A percentile compares a stretch with the other conserved stretches of the same genome.
Conservation (phyloP, 345 rosid genomes). For the Citropsis articulata region DNA sequence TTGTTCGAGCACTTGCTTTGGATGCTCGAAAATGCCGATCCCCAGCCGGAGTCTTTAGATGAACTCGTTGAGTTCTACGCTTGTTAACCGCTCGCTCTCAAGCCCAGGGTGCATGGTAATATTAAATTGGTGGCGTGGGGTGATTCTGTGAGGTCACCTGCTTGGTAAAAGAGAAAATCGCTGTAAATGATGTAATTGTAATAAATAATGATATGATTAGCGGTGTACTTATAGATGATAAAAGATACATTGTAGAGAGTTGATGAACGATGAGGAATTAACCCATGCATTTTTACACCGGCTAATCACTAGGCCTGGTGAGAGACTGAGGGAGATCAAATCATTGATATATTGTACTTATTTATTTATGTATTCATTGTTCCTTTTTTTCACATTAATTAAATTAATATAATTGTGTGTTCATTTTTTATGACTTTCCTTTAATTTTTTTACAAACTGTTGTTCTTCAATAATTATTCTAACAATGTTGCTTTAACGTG, state of each 20-base stretch:
- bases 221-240: not conserved
- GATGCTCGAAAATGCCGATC: constrained; percentile 85
- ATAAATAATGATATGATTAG: constrained; percentile 12
- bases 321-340: no score
- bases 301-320: constrained; percentile 25
- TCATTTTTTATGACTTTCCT: not conserved
- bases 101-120: not conserved
- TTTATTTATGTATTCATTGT: not conserved
- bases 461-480: no score
- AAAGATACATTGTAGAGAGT: not conserved
- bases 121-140: not conserved
- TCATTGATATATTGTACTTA: not conserved
- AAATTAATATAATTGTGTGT: not conserved
- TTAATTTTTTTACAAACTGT: no score
- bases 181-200: constrained; percentile 26
- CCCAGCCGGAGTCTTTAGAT: constrained; percentile 67
- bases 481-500: not conserved
- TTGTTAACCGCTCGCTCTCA: constrained; percentile 31
- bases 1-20: constrained; percentile 93
- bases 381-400: not conserved
- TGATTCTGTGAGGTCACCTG: constrained; percentile 2
- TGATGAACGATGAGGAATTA: constrained; percentile 15
- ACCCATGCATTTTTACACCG: constrained; percentile 16
- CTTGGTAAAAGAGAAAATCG: constrained; percentile 4
- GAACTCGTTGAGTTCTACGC: constrained; percentile 86